Conservation (phyloP, 371 early-diverging fungal genomes). For the Circinella minor region DNA sequence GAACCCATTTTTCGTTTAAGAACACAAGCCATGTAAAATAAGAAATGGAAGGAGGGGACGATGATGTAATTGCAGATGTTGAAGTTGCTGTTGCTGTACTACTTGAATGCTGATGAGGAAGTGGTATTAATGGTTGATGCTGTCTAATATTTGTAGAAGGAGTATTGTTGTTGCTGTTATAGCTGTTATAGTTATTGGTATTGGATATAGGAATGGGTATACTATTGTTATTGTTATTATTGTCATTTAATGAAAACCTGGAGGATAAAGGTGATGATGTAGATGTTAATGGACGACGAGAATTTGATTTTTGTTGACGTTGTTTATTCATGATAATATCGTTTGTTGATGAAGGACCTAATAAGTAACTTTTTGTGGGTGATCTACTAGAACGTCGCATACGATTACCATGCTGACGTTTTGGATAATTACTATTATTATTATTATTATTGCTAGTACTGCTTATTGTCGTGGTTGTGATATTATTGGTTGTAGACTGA, state of each 20-base stretch:
- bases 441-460: too few species aligned
- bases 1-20: slow-evolving; percentile 41
- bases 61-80: background rate
- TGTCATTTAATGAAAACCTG: background rate
- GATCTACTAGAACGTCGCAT: slow-evolving; percentile 3
- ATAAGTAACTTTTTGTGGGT: background rate
- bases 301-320: background rate
- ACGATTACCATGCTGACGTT: background rate
- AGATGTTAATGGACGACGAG: background rate
- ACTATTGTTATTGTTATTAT: background rate
- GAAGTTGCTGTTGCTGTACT: too few species aligned
- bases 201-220: background rate
- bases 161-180: background rate
- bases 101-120: background rate
- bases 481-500: slow-evolving; percentile 5
- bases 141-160: background rate
- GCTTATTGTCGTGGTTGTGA: too few species aligned
- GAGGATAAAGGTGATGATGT: background rate
- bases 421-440: background rate
- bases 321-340: slow-evolving; percentile 1
- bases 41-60: slow-evolving; percentile 4
- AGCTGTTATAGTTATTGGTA: background rate
- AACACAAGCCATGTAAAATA: slow-evolving; percentile 44
- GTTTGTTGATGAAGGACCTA: background rate
- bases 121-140: background rate